Evolutionary conservation across 2,329 filamentous ascomycete genomes (phyloP).

Genomic region (Colletotrichum sp.): DNA sequence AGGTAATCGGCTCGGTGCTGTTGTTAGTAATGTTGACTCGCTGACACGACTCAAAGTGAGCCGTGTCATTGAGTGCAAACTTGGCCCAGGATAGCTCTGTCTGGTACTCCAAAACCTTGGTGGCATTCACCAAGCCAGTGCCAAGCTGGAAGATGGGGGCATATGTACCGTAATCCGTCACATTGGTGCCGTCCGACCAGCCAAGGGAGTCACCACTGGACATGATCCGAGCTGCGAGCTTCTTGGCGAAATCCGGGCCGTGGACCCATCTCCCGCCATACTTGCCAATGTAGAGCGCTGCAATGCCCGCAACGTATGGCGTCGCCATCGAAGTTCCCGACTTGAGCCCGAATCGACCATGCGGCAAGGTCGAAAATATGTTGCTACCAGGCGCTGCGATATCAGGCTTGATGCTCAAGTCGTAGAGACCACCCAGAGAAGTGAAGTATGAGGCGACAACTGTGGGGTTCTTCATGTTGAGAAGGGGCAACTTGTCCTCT

Average conservation of each 20-base stretch:
- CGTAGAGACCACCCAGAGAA: conserved; percentile 58
- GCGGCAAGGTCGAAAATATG: conserved; percentile 55
- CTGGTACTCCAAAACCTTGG: conserved; percentile 46
- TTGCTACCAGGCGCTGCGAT: conserved; percentile 53
- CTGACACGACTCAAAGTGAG: conserved; percentile 42
- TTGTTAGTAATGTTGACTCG: conserved; percentile 47
- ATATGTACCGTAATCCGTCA: conserved; percentile 21
- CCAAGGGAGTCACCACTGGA: conserved; percentile 38
- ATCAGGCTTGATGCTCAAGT: conserved; percentile 56
- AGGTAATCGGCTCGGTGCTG: conserved; percentile 39
- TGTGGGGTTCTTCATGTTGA: background rate
- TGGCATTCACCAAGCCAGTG: conserved; percentile 52
- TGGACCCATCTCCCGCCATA: conserved; percentile 44
- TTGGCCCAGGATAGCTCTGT: conserved; percentile 44
- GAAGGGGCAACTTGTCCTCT: background rate
- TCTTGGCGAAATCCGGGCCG: conserved; percentile 32
- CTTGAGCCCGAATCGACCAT: conserved; percentile 47
- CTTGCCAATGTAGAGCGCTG: conserved; percentile 48
- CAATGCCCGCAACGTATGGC: conserved; percentile 58
- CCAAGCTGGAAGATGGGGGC: conserved; percentile 47
- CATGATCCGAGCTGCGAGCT: conserved; percentile 30
- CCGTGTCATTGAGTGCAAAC: conserved; percentile 55
- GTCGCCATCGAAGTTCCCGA: conserved; percentile 63
- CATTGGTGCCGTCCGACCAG: conserved; percentile 31
- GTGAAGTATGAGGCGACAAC: conserved; percentile 38